Evolutionary conservation across 1,284 basidiomycete genomes (phyloP).

Genomic region (Apiotrichum laibachii): DNA sequence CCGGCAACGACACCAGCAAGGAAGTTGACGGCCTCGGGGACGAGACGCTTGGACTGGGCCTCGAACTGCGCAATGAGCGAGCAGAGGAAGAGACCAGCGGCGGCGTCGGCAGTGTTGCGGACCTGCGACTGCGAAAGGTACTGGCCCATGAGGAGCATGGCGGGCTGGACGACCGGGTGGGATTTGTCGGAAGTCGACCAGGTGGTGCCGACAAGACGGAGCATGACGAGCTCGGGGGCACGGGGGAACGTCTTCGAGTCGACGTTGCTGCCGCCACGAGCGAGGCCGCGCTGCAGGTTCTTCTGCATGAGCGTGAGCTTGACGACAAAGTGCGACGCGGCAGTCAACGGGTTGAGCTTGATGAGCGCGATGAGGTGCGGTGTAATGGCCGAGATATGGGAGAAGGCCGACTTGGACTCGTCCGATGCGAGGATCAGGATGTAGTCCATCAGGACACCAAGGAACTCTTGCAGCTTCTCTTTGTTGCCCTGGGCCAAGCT

Average conservation of each 20-base stretch:
- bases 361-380: constrained; percentile 79
- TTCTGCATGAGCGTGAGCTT: constrained; percentile 92
- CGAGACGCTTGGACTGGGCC: constrained; percentile 73
- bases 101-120: constrained; percentile 69
- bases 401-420: constrained; percentile 59
- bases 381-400: constrained; percentile 63
- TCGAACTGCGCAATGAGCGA: constrained; percentile 82
- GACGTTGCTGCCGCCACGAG: constrained; percentile 63
- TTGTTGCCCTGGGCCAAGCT: constrained; percentile 89
- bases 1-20: constrained; percentile 67
- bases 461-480: constrained; percentile 78
- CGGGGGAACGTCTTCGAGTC: constrained; percentile 85
- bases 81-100: constrained; percentile 84
- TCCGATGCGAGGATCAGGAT: constrained; percentile 72
- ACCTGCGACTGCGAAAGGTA: constrained; percentile 85
- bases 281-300: constrained; percentile 82
- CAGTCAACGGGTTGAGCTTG: constrained; percentile 74
- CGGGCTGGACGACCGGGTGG: constrained; percentile 82
- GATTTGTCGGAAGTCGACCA: constrained; percentile 96
- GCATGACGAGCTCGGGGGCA: constrained; percentile 72
- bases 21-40: constrained; percentile 89
- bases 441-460: constrained; percentile 86
- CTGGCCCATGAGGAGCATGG: constrained; percentile 82
- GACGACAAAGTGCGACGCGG: constrained; percentile 73
- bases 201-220: constrained; percentile 73